Conservation (phyloP, 1,139 yeast species). For the Trichomonascaceae sp. region DNA sequence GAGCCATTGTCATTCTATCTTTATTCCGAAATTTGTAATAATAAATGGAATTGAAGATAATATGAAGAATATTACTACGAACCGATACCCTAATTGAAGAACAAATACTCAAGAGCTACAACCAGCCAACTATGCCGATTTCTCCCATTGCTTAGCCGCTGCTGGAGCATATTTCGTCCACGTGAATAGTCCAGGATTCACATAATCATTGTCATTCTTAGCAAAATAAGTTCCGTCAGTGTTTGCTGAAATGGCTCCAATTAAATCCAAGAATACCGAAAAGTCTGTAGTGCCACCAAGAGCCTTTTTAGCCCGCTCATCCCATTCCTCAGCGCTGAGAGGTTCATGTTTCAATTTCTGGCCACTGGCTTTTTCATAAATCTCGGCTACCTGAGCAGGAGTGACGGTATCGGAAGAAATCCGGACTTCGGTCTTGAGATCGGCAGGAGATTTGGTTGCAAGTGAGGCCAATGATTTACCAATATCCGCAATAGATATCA, state of each 20-base stretch:
- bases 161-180: constrained; percentile 36
- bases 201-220: constrained; percentile 42
- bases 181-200: constrained; percentile 53
- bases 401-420: constrained; percentile 41
- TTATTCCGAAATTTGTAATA: too few relatives aligned
- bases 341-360: constrained; percentile 34
- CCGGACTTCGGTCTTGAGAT: constrained; percentile 44
- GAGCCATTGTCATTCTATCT: too few relatives aligned
- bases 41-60: too few relatives aligned
- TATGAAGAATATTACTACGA: too few relatives aligned
- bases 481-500: constrained; percentile 41
- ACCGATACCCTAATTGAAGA: too few relatives aligned
- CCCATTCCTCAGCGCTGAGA: constrained; percentile 32
- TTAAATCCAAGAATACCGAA: constrained; percentile 10
- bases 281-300: constrained; percentile 10
- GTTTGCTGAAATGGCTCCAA: constrained; percentile 24
- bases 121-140: not conserved
- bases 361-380: constrained; percentile 40
- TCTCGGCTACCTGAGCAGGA: constrained; percentile 36
- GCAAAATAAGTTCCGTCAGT: constrained; percentile 40
- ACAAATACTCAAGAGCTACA: too few relatives aligned
- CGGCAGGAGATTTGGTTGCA: constrained; percentile 34
- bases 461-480: constrained; percentile 44
- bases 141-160: constrained; percentile 11
- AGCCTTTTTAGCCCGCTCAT: constrained; percentile 30